phyloP scores from a whole-genome alignment of 345 rosid species.

The Aquilaria yunnanensis region DNA sequence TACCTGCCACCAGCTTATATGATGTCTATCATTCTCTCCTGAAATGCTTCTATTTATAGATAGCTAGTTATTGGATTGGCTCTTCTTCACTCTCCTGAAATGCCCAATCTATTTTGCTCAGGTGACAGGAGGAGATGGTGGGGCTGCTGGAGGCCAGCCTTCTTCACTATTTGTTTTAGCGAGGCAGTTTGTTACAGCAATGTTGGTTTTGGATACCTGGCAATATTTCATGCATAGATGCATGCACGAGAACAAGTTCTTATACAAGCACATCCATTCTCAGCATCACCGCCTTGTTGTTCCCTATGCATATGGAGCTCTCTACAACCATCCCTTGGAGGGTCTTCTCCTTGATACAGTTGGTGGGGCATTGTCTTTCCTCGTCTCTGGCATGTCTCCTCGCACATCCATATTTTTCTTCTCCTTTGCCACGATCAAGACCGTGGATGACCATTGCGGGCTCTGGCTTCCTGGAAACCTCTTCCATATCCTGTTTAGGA shows the following conservation, averaged over 20 bases:
- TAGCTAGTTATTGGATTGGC: no score
- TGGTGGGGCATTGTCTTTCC: conserved; percentile 78
- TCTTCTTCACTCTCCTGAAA: not conserved
- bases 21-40: no score
- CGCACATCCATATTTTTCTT: conserved; percentile 76
- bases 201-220: conserved; percentile 80
- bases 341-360: conserved; percentile 74
- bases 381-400: conserved; percentile 81
- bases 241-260: conserved; percentile 80
- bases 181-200: conserved; percentile 64
- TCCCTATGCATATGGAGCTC: conserved; percentile 84
- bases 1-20: no score
- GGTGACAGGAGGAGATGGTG: conserved; percentile 63
- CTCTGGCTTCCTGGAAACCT: conserved; percentile 79
- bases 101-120: conserved; percentile 17
- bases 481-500: conserved; percentile 61
- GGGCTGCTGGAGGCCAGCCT: conserved; percentile 21
- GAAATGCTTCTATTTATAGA: no score
- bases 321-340: conserved; percentile 76
- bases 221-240: conserved; percentile 83
- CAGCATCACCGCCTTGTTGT: conserved; percentile 79
- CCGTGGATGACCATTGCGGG: conserved; percentile 85
- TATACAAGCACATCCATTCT: conserved; percentile 75
- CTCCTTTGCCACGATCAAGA: conserved; percentile 86
- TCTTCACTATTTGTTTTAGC: conserved; percentile 45